Evolutionary conservation across 495 filamentous ascomycete genomes (phyloP).

Genomic region (Talaromyces wortmannii): DNA sequence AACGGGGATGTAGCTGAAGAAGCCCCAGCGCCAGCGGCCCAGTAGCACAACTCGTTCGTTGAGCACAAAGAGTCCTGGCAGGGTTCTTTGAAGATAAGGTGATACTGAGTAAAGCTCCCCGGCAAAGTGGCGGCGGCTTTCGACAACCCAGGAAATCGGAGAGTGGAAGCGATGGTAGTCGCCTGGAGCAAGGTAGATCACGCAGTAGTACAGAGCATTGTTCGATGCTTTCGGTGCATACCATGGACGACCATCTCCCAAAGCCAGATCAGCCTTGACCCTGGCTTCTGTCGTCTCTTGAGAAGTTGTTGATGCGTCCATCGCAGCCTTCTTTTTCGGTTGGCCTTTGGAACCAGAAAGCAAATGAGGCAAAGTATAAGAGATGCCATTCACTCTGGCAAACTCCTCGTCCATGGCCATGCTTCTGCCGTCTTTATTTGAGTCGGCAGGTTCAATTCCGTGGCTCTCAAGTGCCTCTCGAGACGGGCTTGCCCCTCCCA

Average conservation of each 20-base stretch:
- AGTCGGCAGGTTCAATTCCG: background rate
- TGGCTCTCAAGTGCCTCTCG: constrained; percentile 18
- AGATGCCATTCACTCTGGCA: constrained; percentile 91
- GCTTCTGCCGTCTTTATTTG: constrained; percentile 28
- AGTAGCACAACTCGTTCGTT: constrained; percentile 95
- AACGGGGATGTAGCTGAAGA: constrained; percentile 93
- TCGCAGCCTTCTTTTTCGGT: constrained; percentile 27
- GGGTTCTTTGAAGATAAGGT: constrained; percentile 83
- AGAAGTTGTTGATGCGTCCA: constrained; percentile 62
- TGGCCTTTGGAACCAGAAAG: constrained; percentile 57
- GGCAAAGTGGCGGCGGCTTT: constrained; percentile 87
- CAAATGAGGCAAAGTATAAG: constrained; percentile 86
- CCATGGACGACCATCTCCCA: constrained; percentile 64
- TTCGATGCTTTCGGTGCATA: constrained; percentile 60
- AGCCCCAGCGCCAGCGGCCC: constrained; percentile 92
- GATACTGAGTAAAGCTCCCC: constrained; percentile 94
- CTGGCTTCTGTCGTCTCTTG: constrained; percentile 63
- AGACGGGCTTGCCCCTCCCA: constrained; percentile 56
- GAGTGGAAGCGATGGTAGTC: constrained; percentile 99
- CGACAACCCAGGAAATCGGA: constrained; percentile 87
- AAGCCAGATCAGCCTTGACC: constrained; percentile 77
- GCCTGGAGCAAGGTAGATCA: constrained; percentile 95
- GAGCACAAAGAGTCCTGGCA: constrained; percentile 90
- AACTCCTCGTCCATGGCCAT: constrained; percentile 84
- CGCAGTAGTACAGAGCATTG: constrained; percentile 79